These are phyloP conservation scores for Blastocystis sp. DNA, from an alignment of 352 stramenopile species.

Conservation along the genomic window DNA sequence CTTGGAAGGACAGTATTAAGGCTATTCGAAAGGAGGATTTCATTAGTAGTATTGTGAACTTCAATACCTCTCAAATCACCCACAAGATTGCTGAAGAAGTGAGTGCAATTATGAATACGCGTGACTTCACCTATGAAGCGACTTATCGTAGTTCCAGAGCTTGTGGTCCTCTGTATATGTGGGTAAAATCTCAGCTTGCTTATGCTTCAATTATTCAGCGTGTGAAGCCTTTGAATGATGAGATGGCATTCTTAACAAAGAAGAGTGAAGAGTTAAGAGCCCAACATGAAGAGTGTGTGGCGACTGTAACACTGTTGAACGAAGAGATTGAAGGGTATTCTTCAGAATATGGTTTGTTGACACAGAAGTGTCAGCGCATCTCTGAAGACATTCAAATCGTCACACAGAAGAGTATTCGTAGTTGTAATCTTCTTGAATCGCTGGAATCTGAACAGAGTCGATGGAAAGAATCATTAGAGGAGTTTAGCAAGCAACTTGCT, in stretches of 20 bases:
- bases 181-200: constrained; percentile 94
- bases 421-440: constrained; percentile 93
- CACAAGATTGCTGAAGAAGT: constrained; percentile 72
- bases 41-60: constrained; percentile 97
- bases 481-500: constrained; percentile 91
- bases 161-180: constrained; percentile 97
- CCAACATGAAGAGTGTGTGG: constrained; percentile 85
- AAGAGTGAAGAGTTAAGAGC: constrained; percentile 85
- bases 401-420: constrained; percentile 92
- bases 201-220: constrained; percentile 96
- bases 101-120: constrained; percentile 66
- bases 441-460: constrained; percentile 94
- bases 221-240: constrained; percentile 94
- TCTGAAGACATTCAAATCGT: constrained; percentile 95
- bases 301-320: constrained; percentile 89
- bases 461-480: constrained; percentile 92
- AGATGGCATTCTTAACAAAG: constrained; percentile 93
- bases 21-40: constrained; percentile 95
- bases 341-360: constrained; percentile 94
- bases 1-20: constrained; percentile 95
- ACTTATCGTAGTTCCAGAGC: constrained; percentile 89
- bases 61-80: constrained; percentile 93
- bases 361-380: constrained; percentile 93
- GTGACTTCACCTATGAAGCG: constrained; percentile 70
- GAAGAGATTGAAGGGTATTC: constrained; percentile 95